Evolutionary conservation across 495 filamentous ascomycete genomes (phyloP), one percentile per base, ranked within the genome.

Genomic region (Trichoderma virens): DNA sequence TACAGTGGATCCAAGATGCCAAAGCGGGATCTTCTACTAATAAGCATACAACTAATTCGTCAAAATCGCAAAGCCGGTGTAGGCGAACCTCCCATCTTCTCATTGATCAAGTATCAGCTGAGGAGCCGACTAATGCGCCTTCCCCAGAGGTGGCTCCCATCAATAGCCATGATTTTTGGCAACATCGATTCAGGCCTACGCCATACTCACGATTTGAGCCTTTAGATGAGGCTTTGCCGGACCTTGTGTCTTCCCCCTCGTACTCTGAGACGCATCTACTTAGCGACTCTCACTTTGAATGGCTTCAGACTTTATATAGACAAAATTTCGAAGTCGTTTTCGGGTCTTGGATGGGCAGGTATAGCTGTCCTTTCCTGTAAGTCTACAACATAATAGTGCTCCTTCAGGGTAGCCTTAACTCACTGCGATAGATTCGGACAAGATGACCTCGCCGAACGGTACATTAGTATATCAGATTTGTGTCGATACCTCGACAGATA

Each of bases 311-410:
- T 35, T 0, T 61, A 13, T 61, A 61, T 32, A 9, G 31, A 20
- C 27, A 20, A n/a, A 32, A 32, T 13, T 61, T 61, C 13, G 59
- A 61, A 3, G 30, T 20, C 30, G 59, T 61, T 0, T 61, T 61
- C n/a, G 59, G 59, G 6, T 61, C 59, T 20, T 61, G 59, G 59
- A 61, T 61, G 59, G 59, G 59, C 25, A 8, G 59, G 1, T 61
- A 31, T 32, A 31, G 59, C 59, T 31, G 32, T 35, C 59, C 59
- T 31, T 61, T 34, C 59, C 14, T 35, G 59, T 61, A 34, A 61
- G 59, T 61, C 9, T 11, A 31, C 18, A 27, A 59, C 13, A 11
- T 20, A 59, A 61, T 28, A 3, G 20, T 28, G 1, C 27, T 61
- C 31, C n/a, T 20, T 3, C 38, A 5, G 38, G 38, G 9, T 41